phyloP scores from a whole-genome alignment of 1,284 basidiomycete genomes.

The Cutaneotrichosporon spelunceum region DNA sequence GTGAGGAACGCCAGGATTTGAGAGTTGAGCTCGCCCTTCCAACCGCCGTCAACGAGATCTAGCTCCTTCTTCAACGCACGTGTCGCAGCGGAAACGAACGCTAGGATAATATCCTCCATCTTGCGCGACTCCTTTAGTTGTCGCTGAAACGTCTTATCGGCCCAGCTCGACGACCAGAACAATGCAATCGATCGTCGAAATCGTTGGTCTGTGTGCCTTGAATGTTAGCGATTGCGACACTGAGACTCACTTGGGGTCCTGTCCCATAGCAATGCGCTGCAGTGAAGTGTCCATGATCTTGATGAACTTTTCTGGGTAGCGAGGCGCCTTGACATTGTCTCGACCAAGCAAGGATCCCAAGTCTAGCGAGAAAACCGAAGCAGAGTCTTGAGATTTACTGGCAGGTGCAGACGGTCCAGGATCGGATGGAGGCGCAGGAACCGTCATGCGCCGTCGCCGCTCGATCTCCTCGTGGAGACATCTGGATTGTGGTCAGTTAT shows the following conservation, averaged over 20 bases:
- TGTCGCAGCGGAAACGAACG: slow-evolving; percentile 88
- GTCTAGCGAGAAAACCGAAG: slow-evolving; percentile 38
- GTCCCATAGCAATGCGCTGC: slow-evolving; percentile 86
- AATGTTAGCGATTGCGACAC: slow-evolving; percentile 4
- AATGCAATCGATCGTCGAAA: slow-evolving; percentile 82
- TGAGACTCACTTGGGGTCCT: slow-evolving; percentile 69
- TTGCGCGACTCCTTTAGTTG: slow-evolving; percentile 95
- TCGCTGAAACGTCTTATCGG: slow-evolving; percentile 73
- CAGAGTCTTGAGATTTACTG: slow-evolving; percentile 19
- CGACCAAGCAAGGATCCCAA: slow-evolving; percentile 37
- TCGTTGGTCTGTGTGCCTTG: slow-evolving; percentile 78
- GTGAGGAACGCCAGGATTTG: slow-evolving; percentile 85
- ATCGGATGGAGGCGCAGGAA: slow-evolving; percentile 4
- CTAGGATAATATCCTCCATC: slow-evolving; percentile 93
- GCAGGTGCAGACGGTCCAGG: background rate
- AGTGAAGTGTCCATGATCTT: slow-evolving; percentile 81
- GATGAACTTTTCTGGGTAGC: slow-evolving; percentile 86
- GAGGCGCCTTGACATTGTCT: slow-evolving; percentile 63
- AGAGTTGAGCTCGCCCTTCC: slow-evolving; percentile 87
- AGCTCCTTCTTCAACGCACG: slow-evolving; percentile 70
- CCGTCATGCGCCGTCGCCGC: slow-evolving; percentile 19
- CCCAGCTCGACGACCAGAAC: slow-evolving; percentile 78
- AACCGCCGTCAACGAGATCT: slow-evolving; percentile 71
- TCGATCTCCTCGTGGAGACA: slow-evolving; percentile 33
- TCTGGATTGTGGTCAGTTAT: slow-evolving; percentile 19